Conservation (phyloP, 2,329 filamentous ascomycete species). For the Ambrosiella cleistominuta region DNA sequence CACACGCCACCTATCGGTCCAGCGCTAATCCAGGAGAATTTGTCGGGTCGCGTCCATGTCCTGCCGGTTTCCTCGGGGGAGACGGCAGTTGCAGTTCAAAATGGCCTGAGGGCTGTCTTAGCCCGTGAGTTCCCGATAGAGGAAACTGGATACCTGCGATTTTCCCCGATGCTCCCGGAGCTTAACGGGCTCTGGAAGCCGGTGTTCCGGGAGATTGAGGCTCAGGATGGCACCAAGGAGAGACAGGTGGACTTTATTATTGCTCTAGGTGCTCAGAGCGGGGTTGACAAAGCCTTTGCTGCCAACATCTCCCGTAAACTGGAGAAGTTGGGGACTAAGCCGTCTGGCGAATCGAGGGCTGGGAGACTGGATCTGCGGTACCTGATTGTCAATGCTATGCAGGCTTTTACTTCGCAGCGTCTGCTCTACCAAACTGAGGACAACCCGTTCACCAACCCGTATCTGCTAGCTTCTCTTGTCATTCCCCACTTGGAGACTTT, state of each 20-base stretch:
- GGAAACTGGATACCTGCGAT: constrained; percentile 29
- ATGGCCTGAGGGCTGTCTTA: constrained; percentile 36
- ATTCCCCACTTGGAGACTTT: constrained; percentile 45
- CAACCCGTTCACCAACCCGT: constrained; percentile 36
- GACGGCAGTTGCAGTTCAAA: constrained; percentile 37
- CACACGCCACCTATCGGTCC: constrained; percentile 8
- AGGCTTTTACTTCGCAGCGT: constrained; percentile 35
- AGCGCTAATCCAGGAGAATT: constrained; percentile 3
- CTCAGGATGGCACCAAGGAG: constrained; percentile 17
- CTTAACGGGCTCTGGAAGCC: constrained; percentile 35
- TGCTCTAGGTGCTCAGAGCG: constrained; percentile 39
- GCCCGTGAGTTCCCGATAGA: constrained; percentile 32
- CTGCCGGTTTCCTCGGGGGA: constrained; percentile 25
- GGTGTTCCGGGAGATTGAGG: constrained; percentile 26
- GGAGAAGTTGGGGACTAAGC: constrained; percentile 36
- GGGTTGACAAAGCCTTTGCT: constrained; percentile 33
- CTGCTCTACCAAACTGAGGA: constrained; percentile 31
- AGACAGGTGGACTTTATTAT: constrained; percentile 39
- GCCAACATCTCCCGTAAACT: constrained; percentile 32
- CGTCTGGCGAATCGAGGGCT: constrained; percentile 31
- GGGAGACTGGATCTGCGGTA: constrained; percentile 43
- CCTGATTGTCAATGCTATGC: constrained; percentile 42
- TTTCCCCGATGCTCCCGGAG: constrained; percentile 30
- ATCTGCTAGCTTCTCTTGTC: constrained; percentile 38
- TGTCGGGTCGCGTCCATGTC: constrained; percentile 16